phyloP scores from a whole-genome alignment of 345 rosid species.

The Hibiscus syriacus region DNA sequence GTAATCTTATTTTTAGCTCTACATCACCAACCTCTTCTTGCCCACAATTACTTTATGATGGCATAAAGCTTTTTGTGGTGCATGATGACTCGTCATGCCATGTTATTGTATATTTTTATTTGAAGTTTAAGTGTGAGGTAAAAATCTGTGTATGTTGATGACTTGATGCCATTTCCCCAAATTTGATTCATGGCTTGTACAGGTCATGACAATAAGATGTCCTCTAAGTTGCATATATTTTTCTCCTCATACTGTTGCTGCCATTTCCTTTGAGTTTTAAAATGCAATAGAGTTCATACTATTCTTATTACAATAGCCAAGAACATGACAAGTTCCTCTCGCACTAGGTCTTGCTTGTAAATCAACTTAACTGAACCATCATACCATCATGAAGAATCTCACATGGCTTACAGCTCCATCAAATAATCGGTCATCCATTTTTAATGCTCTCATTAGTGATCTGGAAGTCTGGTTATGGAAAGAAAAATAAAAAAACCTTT shows the following conservation, averaged over 20 bases:
- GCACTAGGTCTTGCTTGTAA: too few species aligned
- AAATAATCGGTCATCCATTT: not conserved
- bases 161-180: too few species aligned
- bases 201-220: too few species aligned
- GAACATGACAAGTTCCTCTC: too few species aligned
- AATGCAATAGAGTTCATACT: too few species aligned
- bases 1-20: not conserved
- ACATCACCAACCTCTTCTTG: not conserved
- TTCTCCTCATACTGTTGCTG: too few species aligned
- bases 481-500: not conserved
- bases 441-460: not conserved
- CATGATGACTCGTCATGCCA: not conserved
- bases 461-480: not conserved
- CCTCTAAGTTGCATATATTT: too few species aligned
- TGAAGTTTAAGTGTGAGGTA: not conserved
- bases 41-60: not conserved
- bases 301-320: too few species aligned
- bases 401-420: not conserved
- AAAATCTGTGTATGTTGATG: too few species aligned
- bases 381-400: not conserved
- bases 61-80: not conserved
- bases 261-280: too few species aligned
- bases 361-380: not conserved
- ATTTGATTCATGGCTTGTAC: too few species aligned
- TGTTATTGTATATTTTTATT: not conserved